Evolutionary conservation across 2,329 filamentous ascomycete species (phyloP), one percentile per base, ranked within the genome.

Genomic region (Teratosphaeria zuluensis): DNA sequence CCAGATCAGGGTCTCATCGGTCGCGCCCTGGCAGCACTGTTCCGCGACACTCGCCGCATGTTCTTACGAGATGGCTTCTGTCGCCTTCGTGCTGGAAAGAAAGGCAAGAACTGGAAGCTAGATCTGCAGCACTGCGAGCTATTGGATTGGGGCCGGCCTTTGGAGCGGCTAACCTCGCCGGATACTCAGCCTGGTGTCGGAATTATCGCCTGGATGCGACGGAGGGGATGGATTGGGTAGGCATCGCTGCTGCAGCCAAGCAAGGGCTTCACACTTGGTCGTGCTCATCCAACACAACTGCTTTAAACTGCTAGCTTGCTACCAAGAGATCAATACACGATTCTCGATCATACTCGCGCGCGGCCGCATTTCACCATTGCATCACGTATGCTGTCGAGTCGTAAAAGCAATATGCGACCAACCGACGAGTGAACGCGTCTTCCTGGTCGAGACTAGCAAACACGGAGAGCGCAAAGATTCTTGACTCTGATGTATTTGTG

Each of bases 11-110:
- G 46, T 64, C 32, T 19, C 11, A 54, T 21, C n/a, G 52, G 21
- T 30, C 31, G 38, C 54, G 31, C 35, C 16, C 14, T 35, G 12
- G 32, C 14, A 30, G 32, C 16, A 16, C 46, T 66, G 2, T 54
- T 42, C 9, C 58, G 60, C 30, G 59, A 69, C 28, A 60, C 64
- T 4, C 57, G 59, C 14, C 64, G 68, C 4, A 69, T 69, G 64
- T 68, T 63, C 48, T 53, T 64, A 14, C 58, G 68, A 28, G 66
- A 69, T 21, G 64, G 67, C 2, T 66, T 71, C 58, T 62, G 64
- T 1, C 65, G 66, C 54, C 48, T 70, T 12, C 59, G 62, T 3
- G 55, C 67, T 19, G 54, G 58, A 9, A 57, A 61, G 1, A 58
- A 59, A 16, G 61, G 64, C 2, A 65, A 35, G 19, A 55, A 58